Base-by-base conservation (phyloP, 768 basidiomycete species). In the Russula virescens region DNA sequence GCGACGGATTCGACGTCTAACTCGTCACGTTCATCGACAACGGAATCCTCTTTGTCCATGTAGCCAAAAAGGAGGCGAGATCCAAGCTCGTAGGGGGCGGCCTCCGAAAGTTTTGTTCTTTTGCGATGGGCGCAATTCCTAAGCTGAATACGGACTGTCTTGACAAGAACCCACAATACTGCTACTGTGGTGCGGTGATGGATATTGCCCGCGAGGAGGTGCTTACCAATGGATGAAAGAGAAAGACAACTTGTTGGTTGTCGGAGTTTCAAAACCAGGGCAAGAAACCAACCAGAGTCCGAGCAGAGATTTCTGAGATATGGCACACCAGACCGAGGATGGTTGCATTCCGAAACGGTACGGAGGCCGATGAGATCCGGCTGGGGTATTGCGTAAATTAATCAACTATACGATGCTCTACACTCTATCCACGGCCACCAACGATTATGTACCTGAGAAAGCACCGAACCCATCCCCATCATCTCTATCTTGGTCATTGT, bases 1-100 rank as follows among this genome's bases (percentile, higher is more conserved):
- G 63, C 8, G 48, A 53, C 55, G 25, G 68, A 69, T 21, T 69
- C 63, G 31, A 57, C 23, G 10, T 64, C 63, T 18, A 64, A 42
- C 21, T 64, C 63, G 50, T 64, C 63, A 3, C 35, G 13, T 18
- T 60, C 63, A 45, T 64, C 63, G 18, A 53, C 53, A 43, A 35
- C 26, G 28, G 42, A 48, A 28, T 60, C 63, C 28, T 49, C 52
- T 34, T 60, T 64, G 8, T 51, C 42, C 25, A 55, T 31, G 31
- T 31, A 31, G 31, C 31, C 31, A 8, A 31, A 3, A 31, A 31
- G 31, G 31, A 8, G 31, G 31, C 8, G 31, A 31, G 31, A 31
- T 31, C 5, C 8, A 31, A 3, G 14, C 11, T 19, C 19, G 34
- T 9, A 43, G 21, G 3, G 14, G 25, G n/a, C 8, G 2, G 19